A percentile compares a stretch with the other conserved stretches of the same genome.
These are phyloP conservation scores for Inga oerstediana DNA, from an alignment of 306 rosid species.

Conservation along the genomic window DNA sequence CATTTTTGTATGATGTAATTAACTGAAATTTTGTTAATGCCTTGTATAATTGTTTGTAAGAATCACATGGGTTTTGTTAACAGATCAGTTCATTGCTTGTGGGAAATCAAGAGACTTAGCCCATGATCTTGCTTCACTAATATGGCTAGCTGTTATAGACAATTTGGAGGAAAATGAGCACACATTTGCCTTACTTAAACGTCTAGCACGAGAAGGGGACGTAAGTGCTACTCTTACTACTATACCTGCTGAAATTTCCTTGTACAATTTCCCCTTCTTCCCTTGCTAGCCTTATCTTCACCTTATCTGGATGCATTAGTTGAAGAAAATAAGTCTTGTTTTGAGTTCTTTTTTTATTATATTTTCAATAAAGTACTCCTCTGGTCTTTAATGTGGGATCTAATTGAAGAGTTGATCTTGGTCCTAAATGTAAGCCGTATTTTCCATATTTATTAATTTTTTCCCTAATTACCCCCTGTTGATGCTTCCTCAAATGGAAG, in stretches of 20 bases:
- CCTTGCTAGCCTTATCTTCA: not conserved
- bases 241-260: not conserved
- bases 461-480: too few species aligned
- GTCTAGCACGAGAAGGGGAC: conserved; percentile 72
- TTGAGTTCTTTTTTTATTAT: not conserved
- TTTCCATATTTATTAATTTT: too few species aligned
- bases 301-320: not conserved
- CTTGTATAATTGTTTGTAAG: not conserved
- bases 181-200: conserved; percentile 64
- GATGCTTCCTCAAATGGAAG: too few species aligned
- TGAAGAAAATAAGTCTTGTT: not conserved
- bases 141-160: conserved; percentile 82
- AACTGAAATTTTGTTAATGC: not conserved
- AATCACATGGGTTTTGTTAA: not conserved
- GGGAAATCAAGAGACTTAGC: conserved; percentile 79
- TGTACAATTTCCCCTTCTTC: not conserved
- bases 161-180: conserved; percentile 65
- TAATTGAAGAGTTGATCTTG: too few species aligned
- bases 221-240: conserved; percentile 48
- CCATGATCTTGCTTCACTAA: conserved; percentile 65
- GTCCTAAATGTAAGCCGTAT: too few species aligned
- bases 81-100: conserved; percentile 81
- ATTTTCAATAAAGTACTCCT: too few species aligned
- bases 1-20: not conserved
- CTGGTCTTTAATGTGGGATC: too few species aligned